phyloP scores from a whole-genome alignment of 2,329 filamentous ascomycete genomes.

The Sclerotinia nivalis region DNA sequence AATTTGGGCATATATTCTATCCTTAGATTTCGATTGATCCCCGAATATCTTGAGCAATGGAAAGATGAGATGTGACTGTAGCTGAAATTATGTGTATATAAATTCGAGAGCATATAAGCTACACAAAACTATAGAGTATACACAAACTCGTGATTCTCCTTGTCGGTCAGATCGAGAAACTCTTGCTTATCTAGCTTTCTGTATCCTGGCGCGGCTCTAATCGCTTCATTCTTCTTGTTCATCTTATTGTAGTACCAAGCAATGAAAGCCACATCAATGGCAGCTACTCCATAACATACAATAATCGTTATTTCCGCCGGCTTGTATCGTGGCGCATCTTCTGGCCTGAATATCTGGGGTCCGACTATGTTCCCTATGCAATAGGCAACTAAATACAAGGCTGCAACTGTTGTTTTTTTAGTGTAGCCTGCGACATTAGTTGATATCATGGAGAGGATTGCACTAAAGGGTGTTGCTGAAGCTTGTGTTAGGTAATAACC shows the following conservation, averaged over 20 bases:
- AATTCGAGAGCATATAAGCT: neutral
- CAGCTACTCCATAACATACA: conserved; percentile 34
- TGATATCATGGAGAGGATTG: conserved; percentile 43
- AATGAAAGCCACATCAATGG: conserved; percentile 34
- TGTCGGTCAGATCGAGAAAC: conserved; percentile 41
- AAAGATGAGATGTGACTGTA: neutral
- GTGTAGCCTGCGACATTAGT: conserved; percentile 51
- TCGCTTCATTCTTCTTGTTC: conserved; percentile 36
- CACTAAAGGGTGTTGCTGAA: conserved; percentile 53
- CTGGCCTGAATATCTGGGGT: conserved; percentile 42
- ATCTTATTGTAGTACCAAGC: conserved; percentile 33
- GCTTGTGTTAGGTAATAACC: conserved; percentile 53
- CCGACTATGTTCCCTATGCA: conserved; percentile 57
- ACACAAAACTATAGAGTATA: conserved; percentile 35
- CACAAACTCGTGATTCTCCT: conserved; percentile 40
- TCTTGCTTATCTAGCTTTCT: conserved; percentile 38
- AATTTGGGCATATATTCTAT: neutral
- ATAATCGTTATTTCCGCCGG: conserved; percentile 50
- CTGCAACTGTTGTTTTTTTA: conserved; percentile 52
- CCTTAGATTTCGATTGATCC: neutral
- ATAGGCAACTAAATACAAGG: conserved; percentile 49
- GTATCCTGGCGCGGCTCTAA: conserved; percentile 34
- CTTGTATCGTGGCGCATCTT: conserved; percentile 49
- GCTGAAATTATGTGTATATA: neutral
- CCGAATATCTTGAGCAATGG: neutral